A percentile compares a stretch with the other conserved stretches of the same genome.
Conservation (phyloP, 345 rosid species). For the Populus tremula region DNA sequence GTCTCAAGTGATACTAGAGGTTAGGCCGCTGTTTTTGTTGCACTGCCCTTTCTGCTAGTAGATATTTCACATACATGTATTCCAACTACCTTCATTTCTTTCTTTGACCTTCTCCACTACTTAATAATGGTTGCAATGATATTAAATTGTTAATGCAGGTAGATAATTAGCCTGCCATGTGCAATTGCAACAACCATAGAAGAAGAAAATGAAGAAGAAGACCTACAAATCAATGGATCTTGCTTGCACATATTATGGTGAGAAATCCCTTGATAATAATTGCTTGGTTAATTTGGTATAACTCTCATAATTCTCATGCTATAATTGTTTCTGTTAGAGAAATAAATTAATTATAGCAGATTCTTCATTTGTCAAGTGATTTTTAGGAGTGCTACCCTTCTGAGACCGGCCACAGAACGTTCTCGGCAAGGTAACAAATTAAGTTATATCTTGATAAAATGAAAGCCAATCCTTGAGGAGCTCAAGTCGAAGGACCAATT, state of each 20-base stretch:
- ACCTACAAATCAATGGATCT: background rate
- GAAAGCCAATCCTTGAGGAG: no score
- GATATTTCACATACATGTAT: background rate
- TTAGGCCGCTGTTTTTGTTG: background rate
- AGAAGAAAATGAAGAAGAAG: background rate
- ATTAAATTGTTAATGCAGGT: background rate
- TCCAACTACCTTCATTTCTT: background rate
- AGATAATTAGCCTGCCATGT: background rate
- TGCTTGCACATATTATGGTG: background rate
- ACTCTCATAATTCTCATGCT: background rate
- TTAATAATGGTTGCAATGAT: background rate
- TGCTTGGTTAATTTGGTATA: background rate
- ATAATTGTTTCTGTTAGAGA: background rate
- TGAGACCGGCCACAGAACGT: no score
- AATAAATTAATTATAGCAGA: background rate
- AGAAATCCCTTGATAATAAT: background rate
- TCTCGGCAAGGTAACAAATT: no score
- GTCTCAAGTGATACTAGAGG: background rate
- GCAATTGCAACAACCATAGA: background rate
- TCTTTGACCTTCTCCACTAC: background rate
- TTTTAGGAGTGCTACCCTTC: background rate
- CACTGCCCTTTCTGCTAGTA: background rate
- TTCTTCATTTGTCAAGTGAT: background rate
- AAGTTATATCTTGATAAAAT: no score
- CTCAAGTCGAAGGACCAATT: no score